Percentiles rank a stretch among this genome's conserved stretches.
These are phyloP conservation scores for Zychaea mexicana DNA, from an alignment of 371 early-diverging fungal species.

Conservation along the genomic window DNA sequence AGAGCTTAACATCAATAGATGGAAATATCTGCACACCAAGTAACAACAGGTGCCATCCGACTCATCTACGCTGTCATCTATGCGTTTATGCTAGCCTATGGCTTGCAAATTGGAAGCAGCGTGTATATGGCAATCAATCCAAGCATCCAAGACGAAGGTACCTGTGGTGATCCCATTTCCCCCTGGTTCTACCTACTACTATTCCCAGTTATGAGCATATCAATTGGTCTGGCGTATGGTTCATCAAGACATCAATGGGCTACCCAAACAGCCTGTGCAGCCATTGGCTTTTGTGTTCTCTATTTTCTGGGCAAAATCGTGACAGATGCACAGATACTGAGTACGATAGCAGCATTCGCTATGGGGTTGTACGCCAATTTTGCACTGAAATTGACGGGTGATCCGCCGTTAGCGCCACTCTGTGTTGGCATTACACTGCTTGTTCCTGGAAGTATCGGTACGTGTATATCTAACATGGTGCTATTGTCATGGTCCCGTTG, in stretches of 20 bases:
- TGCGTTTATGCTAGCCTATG: conserved; percentile 79
- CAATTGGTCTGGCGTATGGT: conserved; percentile 42
- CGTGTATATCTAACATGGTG: no score
- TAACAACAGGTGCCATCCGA: conserved; percentile 82
- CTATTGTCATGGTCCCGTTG: neutral
- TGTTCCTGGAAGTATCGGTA: conserved; percentile 53
- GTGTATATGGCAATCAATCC: conserved; percentile 32
- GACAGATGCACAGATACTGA: conserved; percentile 37
- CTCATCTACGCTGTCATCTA: conserved; percentile 77
- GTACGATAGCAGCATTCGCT: conserved; percentile 44
- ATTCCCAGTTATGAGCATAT: conserved; percentile 37
- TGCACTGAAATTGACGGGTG: conserved; percentile 38
- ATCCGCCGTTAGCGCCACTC: conserved; percentile 40
- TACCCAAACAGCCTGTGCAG: conserved; percentile 33
- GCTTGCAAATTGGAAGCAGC: conserved; percentile 70
- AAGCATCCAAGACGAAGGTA: conserved; percentile 17
- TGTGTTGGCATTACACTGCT: conserved; percentile 48
- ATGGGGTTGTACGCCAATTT: conserved; percentile 44
- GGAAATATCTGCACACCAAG: conserved; percentile 67
- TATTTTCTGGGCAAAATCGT: conserved; percentile 41
- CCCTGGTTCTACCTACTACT: conserved; percentile 42
- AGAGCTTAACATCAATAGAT: conserved; percentile 23
- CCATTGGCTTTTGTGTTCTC: conserved; percentile 35
- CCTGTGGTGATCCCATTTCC: conserved; percentile 28
- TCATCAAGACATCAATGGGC: conserved; percentile 41